Base-by-base conservation (phyloP, 768 basidiomycete species). In the Russula griseocarnosa region DNA sequence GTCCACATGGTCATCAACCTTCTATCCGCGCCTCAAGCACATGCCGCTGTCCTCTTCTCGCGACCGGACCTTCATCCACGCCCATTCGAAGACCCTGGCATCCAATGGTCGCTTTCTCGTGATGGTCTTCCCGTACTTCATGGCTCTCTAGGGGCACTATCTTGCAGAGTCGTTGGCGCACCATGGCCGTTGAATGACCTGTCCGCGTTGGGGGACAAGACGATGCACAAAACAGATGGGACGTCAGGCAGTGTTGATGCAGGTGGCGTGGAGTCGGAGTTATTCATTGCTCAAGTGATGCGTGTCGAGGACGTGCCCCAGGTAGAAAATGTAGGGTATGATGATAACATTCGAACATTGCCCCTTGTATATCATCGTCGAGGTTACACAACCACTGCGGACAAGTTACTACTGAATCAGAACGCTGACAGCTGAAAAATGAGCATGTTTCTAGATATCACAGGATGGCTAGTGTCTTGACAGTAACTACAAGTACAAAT, bases 201-300 rank as follows among this genome's bases (percentile, higher is more conserved):
- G 52, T 73, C 76, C 5, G 76, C 72, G 65, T 69, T 83, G 24
- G 73, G 47, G 69, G 64, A 65, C 34, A 56, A 68, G 57, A 38
- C 63, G 60, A 36, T 64, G 58, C 30, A 55, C n/a, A 52, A 70
- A 47, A 30, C 67, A 58, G 52, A 67, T 30, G 65, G 58, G 26
- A 56, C 50, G 8, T 61, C 26, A 20, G 28, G 67, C 40, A 47
- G 63, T 52, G 30, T 73, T 66, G 70, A 70, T 28, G 72, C 67
- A 59, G 70, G 71, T 13, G 79, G 76, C 8, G 71, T 77, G 56
- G 77, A 72, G 69, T 88, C 86, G 44, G 87, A 93, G 77, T 75
- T 95, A 47, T 94, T 92, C 74, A 84, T 95, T 66, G 92, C 90
- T 16, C 77, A 80, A n/a, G 92, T 95, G 13, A 74, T 84, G 34